These are phyloP conservation scores for Westerdykella aurantiaca DNA, from an alignment of 2,329 filamentous ascomycete genomes.

Conservation along the genomic window DNA sequence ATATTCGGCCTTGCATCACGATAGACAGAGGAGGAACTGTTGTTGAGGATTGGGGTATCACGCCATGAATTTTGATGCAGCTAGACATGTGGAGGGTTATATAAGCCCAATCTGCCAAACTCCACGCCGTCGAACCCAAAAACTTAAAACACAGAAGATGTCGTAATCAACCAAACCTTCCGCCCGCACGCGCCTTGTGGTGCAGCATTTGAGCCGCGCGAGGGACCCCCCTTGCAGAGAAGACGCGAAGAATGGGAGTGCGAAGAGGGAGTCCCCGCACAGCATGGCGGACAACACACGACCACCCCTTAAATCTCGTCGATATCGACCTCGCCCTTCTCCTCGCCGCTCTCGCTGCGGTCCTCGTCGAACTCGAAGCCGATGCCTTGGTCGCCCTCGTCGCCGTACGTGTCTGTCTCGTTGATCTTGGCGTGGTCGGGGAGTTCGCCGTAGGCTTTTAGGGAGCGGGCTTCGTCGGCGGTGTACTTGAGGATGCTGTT, in stretches of 20 bases:
- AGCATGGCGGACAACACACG: slow-evolving; percentile 33
- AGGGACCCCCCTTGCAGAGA: slow-evolving; percentile 1
- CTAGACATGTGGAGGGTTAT: too few relatives aligned
- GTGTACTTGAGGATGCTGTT: slow-evolving; percentile 77
- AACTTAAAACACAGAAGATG: not conserved
- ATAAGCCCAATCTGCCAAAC: too few relatives aligned
- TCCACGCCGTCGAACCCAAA: not conserved
- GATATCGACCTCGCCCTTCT: slow-evolving; percentile 76
- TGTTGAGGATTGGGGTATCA: too few relatives aligned
- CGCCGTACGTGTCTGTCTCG: slow-evolving; percentile 91
- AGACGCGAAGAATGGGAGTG: not conserved
- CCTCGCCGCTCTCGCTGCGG: slow-evolving; percentile 52
- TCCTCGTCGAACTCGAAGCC: slow-evolving; percentile 99
- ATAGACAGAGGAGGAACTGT: too few relatives aligned
- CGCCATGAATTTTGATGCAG: too few relatives aligned
- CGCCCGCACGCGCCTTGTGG: slow-evolving; percentile 34
- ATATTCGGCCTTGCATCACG: not conserved
- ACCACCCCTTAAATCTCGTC: slow-evolving; percentile 69
- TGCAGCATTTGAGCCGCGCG: slow-evolving; percentile 36
- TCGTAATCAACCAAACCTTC: slow-evolving; percentile 16
- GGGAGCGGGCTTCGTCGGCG: slow-evolving; percentile 80
- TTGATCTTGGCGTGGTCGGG: slow-evolving; percentile 99
- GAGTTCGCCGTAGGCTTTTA: slow-evolving; percentile 96
- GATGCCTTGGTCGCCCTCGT: slow-evolving; percentile 85
- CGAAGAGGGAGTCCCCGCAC: slow-evolving; percentile 17